Evolutionary conservation across 352 stramenopile species (phyloP).

Genomic region (Globisporangium spiculum): DNA sequence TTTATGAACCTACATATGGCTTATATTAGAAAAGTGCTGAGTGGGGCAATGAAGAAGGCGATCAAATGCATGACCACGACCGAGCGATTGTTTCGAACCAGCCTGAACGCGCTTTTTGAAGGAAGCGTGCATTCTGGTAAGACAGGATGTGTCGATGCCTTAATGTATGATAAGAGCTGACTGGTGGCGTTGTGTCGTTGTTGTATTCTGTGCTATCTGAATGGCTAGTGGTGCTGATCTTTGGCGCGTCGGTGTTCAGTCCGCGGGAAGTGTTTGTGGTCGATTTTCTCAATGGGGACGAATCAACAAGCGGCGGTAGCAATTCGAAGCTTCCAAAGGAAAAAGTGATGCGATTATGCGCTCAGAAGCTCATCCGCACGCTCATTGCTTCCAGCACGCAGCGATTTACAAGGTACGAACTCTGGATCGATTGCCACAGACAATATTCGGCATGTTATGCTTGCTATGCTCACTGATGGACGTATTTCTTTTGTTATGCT

Average conservation of each 20-base stretch:
- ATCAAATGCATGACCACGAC: conserved; percentile 39
- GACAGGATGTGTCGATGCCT: not conserved
- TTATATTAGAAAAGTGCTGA: conserved; percentile 21
- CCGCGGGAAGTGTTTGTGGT: conserved; percentile 51
- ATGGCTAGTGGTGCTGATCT: conserved; percentile 50
- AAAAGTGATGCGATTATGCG: conserved; percentile 41
- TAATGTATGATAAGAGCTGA: not conserved
- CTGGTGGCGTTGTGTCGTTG: conserved; percentile 1
- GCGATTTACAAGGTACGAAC: conserved; percentile 14
- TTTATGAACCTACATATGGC: not conserved
- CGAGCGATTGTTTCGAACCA: conserved; percentile 28
- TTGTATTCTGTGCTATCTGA: not conserved
- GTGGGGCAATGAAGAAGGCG: conserved; percentile 44
- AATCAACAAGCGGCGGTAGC: not conserved
- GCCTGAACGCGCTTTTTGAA: conserved; percentile 37
- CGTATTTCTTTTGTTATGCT: conserved; percentile 2
- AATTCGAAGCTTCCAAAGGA: conserved; percentile 20
- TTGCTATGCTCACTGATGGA: not conserved
- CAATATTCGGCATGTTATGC: not conserved
- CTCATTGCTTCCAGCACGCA: conserved; percentile 33
- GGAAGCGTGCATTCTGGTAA: conserved; percentile 29
- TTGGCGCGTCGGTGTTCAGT: conserved; percentile 52
- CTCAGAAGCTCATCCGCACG: conserved; percentile 60
- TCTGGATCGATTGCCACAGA: not conserved
- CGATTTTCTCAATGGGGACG: conserved; percentile 30